Evolutionary conservation across 192 early-diverging fungal species (phyloP), one percentile per base, ranked within the genome.

Genomic region (Coemansia sp.): DNA sequence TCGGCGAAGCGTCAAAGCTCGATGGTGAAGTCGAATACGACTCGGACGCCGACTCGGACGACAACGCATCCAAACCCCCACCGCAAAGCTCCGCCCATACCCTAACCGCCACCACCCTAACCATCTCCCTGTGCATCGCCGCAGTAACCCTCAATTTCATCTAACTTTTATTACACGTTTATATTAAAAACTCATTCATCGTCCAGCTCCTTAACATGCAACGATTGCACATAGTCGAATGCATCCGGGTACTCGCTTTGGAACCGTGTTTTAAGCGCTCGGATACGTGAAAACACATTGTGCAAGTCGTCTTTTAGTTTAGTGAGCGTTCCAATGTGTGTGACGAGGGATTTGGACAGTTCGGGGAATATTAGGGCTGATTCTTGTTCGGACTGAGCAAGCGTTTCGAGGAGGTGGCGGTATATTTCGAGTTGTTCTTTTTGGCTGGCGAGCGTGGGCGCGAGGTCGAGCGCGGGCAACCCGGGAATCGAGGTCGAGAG

Each of bases 201-300:
- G 11, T 72, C 75, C 57, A 72, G 27, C 52, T 71, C 69, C n/a
- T 68, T 69, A 0, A 72, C 75, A 66, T 78, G 75, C 51, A 78
- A 43, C 2, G 69, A 71, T 43, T 78, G 75, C 11, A 78, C 75
- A 62, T 78, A 78, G 48, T 78, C 70, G 29, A 72, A 78, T 9
- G 67, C 38, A 21, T 72, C 66, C 7, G 75, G 66, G 15, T 78
- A 69, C 57, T 78, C 61, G 7, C 27, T 23, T 10, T 61, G 65
- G 41, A 78, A 78, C 41, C 71, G 75, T 2, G 43, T 37, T 57
- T 78, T 78, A 3, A 78, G 54, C 9, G 65, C 66, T 6, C 69
- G 25, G 27, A 78, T 78, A 39, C 75, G 62, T 9, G 61, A 65
- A 65, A 78, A 78, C 35, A 78, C 45, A 49, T 65, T 59, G 35